These are phyloP conservation scores for Backusella australiensis DNA, from an alignment of 192 early-diverging fungal species.

Conservation along the genomic window DNA sequence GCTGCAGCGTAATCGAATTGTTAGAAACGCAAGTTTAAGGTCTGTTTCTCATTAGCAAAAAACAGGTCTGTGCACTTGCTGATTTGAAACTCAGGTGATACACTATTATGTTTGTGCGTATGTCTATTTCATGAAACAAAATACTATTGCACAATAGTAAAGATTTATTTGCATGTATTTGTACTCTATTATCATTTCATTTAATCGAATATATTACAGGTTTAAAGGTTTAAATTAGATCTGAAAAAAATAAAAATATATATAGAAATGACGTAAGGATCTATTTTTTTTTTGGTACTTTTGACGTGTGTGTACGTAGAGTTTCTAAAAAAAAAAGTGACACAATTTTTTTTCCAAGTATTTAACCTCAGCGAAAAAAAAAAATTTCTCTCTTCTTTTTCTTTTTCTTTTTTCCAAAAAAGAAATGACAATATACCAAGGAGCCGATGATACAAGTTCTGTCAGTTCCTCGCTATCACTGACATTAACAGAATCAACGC, in stretches of 20 bases:
- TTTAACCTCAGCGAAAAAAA: not conserved
- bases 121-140: not conserved
- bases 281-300: too few relatives aligned
- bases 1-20: slow-evolving; percentile 9
- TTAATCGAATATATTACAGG: not conserved
- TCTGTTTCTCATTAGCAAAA: slow-evolving; percentile 1
- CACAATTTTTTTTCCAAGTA: not conserved
- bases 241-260: not conserved
- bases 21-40: slow-evolving; percentile 2
- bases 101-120: not conserved
- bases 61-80: not conserved
- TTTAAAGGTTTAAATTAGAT: not conserved
- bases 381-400: not conserved
- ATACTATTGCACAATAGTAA: not conserved
- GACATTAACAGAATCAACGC: slow-evolving; percentile 7
- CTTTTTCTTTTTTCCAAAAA: not conserved
- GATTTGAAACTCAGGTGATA: slow-evolving; percentile 5
- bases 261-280: not conserved
- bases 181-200: not conserved
- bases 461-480: not conserved
- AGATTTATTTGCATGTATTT: not conserved
- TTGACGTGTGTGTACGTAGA: not conserved
- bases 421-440: slow-evolving; percentile 3
- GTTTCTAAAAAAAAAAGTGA: not conserved
- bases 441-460: not conserved